Evolutionary conservation across 116 monocot genomes (phyloP), one percentile per base, ranked within the genome.

Genomic region (Thalassia testudinum): DNA sequence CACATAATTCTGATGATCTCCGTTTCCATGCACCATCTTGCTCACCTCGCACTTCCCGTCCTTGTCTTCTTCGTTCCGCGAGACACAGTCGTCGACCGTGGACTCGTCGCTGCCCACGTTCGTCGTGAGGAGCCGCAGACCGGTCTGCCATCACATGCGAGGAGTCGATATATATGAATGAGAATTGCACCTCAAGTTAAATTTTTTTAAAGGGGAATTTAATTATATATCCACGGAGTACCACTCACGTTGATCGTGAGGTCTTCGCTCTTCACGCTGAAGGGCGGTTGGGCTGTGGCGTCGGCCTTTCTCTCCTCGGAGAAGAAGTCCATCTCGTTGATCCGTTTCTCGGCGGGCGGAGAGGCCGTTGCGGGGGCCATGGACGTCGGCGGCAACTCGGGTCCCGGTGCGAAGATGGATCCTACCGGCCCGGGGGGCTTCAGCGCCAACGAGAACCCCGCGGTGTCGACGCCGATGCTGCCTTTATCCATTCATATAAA

Each of bases 251-350:
- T 81, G 17, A 95, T 54, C 66, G 47, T 1, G 49, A 79, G 64
- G 20, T 84, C 78, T 48, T 93, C 87, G 37, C 78, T 81, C 70
- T 81, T 81, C 64, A 78, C 45, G 45, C 10, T 16, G 45, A 6
- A 34, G 15, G 45, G 45, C 45, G 2, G 45, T 13, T 5, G 4
- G 10, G 4, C 15, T 10, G 17, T 24, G 24, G 21, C 20, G 25
- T 1, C 24, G n/a, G 19, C 21, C 53, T 56, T 76, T 51, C 77
- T 80, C 68, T 83, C 80, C 26, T 62, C 60, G 52, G 80, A 83
- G 75, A 86, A 83, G 75, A 92, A 86, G 53, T 86, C 86, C 75
- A 79, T 63, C 76, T 73, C 79, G 19, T 58, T 50, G 29, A 74
- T 50, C 19, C 28, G 54, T 17, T 62, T 65, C 23, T 52, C 28